Percentiles rank a stretch among this genome's conserved stretches.
phyloP scores from a whole-genome alignment of 306 rosid genomes.

The Vigna radiata region DNA sequence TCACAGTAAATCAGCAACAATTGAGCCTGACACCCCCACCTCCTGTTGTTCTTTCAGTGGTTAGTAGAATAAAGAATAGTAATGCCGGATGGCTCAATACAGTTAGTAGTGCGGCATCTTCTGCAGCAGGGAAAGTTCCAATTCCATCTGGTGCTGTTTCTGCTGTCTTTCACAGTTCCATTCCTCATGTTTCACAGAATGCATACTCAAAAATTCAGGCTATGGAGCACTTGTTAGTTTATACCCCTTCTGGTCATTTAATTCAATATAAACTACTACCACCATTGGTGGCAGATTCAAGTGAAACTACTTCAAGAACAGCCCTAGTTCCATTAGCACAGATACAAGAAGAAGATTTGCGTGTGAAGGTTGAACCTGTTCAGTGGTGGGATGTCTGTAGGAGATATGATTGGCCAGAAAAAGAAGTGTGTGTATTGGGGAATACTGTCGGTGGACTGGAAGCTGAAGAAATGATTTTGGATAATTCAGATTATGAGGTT shows the following conservation, averaged over 20 bases:
- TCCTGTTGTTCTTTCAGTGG: constrained; percentile 85
- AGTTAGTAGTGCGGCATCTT: constrained; percentile 87
- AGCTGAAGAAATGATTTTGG: constrained; percentile 54
- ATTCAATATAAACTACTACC: constrained; percentile 83
- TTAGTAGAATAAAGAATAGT: constrained; percentile 87
- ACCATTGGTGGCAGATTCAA: constrained; percentile 68
- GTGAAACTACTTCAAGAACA: constrained; percentile 62
- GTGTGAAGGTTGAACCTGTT: constrained; percentile 90
- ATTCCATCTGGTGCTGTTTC: constrained; percentile 91
- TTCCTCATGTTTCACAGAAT: constrained; percentile 56
- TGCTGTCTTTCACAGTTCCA: constrained; percentile 78
- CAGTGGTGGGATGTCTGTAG: constrained; percentile 99
- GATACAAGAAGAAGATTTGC: constrained; percentile 81
- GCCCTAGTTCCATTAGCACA: constrained; percentile 65
- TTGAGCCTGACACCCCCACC: constrained; percentile 73
- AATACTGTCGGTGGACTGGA: constrained; percentile 56
- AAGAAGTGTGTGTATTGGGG: constrained; percentile 68
- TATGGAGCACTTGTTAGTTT: constrained; percentile 87
- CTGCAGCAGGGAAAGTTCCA: constrained; percentile 80
- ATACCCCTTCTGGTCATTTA: constrained; percentile 81
- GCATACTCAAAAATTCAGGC: constrained; percentile 56
- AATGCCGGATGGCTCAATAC: constrained; percentile 88
- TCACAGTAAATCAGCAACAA: constrained; percentile 65
- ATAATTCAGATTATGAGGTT: constrained; percentile 62
- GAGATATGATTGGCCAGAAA: constrained; percentile 89